These are phyloP conservation scores for Aspergillus brasiliensis DNA, from an alignment of 2,329 filamentous ascomycete species.

Conservation along the genomic window DNA sequence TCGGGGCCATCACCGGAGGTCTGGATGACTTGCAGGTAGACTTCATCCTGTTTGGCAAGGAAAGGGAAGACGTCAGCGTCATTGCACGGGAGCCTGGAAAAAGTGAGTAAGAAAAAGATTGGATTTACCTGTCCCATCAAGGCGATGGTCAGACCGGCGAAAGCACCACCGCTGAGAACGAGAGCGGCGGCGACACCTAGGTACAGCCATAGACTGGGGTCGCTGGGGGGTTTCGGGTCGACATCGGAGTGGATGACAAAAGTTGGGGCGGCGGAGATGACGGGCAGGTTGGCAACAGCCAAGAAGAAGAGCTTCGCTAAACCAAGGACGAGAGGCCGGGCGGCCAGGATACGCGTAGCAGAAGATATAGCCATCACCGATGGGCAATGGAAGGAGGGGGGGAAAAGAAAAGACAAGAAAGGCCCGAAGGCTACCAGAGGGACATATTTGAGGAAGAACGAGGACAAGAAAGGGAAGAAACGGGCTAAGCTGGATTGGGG, in stretches of 20 bases:
- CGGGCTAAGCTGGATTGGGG: too few species aligned
- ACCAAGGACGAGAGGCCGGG: conserved; percentile 43
- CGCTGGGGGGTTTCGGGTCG: conserved; percentile 56
- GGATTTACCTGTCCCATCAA: conserved; percentile 62
- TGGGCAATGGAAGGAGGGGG: background rate
- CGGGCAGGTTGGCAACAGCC: conserved; percentile 39
- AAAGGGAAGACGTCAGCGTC: background rate
- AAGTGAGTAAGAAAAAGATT: conserved; percentile 1
- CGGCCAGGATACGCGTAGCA: conserved; percentile 36
- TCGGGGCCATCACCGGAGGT: conserved; percentile 83
- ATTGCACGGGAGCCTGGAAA: background rate
- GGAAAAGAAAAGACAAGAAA: conserved; percentile 6
- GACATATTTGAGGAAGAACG: conserved; percentile 13
- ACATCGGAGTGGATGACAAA: conserved; percentile 30
- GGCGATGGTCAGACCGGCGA: conserved; percentile 79
- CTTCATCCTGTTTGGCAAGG: conserved; percentile 70
- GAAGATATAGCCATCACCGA: conserved; percentile 31
- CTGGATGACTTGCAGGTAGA: conserved; percentile 93
- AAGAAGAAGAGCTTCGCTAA: conserved; percentile 46
- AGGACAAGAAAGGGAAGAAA: background rate
- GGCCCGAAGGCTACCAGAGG: conserved; percentile 10
- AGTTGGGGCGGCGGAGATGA: conserved; percentile 42
- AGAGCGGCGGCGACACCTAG: conserved; percentile 75
- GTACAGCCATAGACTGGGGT: conserved; percentile 76
- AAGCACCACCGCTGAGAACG: conserved; percentile 86